Evolutionary conservation across 2,329 filamentous ascomycete genomes (phyloP).

Genomic region (Talaromyces piceae): DNA sequence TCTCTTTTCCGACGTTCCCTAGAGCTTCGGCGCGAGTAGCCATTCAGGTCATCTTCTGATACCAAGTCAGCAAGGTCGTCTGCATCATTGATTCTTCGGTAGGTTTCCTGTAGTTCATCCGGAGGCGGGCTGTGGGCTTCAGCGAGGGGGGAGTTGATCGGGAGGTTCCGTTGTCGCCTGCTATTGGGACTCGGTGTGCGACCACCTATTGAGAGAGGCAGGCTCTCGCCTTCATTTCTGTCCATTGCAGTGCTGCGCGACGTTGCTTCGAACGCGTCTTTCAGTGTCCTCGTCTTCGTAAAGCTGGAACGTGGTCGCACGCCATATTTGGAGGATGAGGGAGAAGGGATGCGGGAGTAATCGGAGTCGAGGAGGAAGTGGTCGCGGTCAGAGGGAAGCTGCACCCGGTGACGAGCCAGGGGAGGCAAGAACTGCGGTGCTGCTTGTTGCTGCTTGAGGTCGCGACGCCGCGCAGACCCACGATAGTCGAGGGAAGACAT

Average conservation of each 20-base stretch:
- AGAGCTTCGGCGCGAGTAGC: conserved; percentile 12
- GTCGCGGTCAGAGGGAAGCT: conserved; percentile 17
- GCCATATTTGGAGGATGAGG: conserved; percentile 21
- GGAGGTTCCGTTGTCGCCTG: conserved; percentile 17
- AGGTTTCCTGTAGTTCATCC: conserved; percentile 31
- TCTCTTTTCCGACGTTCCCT: conserved; percentile 16
- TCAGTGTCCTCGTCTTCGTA: conserved; percentile 30
- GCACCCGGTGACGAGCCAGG: conserved; percentile 26
- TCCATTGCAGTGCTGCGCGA: conserved; percentile 23
- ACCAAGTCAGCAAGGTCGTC: conserved; percentile 29
- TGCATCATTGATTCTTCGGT: conserved; percentile 33
- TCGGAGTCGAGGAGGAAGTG: conserved; percentile 16
- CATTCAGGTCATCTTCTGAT: conserved; percentile 22
- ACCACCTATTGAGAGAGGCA: conserved; percentile 9
- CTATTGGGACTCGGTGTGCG: conserved; percentile 26
- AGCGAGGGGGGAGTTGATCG: conserved; percentile 25
- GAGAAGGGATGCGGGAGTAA: conserved; percentile 21
- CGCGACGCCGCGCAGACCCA: conserved; percentile 24
- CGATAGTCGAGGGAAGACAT: conserved; percentile 27
- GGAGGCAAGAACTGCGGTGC: conserved; percentile 2
- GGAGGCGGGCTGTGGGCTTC: conserved; percentile 29
- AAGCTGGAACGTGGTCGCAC: conserved; percentile 25
- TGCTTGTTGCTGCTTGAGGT: conserved; percentile 18
- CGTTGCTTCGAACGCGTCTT: conserved; percentile 32
- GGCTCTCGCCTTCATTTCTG: conserved; percentile 15